phyloP scores from a whole-genome alignment of 371 early-diverging fungal genomes.

The Mucor circinelloides region DNA sequence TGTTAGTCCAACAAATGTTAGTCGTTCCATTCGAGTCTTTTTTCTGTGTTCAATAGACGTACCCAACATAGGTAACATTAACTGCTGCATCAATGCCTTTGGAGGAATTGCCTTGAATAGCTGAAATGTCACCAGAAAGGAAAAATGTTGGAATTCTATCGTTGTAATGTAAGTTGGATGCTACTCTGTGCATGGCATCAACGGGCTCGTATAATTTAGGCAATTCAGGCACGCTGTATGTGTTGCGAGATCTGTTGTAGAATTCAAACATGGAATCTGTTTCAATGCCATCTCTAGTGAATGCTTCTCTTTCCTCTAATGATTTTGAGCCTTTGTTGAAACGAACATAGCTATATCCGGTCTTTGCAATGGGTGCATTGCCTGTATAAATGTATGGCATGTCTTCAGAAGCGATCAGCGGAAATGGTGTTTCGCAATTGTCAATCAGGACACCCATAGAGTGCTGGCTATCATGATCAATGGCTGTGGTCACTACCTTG shows the following conservation, averaged over 20 bases:
- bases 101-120: background rate
- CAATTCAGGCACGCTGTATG: background rate
- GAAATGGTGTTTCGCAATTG: background rate
- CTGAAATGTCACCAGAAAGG: constrained; percentile 3
- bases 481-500: constrained; percentile 1
- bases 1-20: background rate
- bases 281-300: constrained; percentile 7
- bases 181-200: constrained; percentile 14
- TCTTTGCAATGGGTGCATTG: constrained; percentile 15
- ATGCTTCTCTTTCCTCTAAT: constrained; percentile 6
- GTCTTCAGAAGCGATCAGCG: background rate
- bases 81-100: constrained; percentile 1
- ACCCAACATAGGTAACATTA: constrained; percentile 9
- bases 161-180: constrained; percentile 15
- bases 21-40: background rate
- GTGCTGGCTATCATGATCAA: background rate
- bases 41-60: background rate
- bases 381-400: constrained; percentile 16
- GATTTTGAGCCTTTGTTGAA: constrained; percentile 1
- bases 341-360: constrained; percentile 20
- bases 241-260: constrained; percentile 24
- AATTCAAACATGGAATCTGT: constrained; percentile 14
- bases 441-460: background rate
- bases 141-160: constrained; percentile 24
- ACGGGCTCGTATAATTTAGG: constrained; percentile 8